Percentiles rank a stretch among this genome's conserved stretches.
These are phyloP conservation scores for Ceratobasidium sp. DNA, from an alignment of 1,284 basidiomycete genomes.

Conservation along the genomic window DNA sequence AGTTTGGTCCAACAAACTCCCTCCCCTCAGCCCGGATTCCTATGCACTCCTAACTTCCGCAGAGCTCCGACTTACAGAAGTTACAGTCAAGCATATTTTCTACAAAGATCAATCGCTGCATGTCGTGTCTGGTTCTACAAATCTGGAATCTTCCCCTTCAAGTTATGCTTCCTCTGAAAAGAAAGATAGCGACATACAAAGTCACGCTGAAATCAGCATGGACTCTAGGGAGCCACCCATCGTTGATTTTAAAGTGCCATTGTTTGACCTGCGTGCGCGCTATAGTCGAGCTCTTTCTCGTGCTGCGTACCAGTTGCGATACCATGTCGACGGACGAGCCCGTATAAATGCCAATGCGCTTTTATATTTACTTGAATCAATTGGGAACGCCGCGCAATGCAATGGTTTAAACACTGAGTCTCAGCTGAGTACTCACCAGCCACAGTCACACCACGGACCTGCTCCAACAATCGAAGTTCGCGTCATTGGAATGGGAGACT, in stretches of 20 bases:
- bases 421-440: slow-evolving; percentile 1
- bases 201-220: not conserved
- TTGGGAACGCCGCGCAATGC: not conserved
- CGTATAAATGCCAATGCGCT: not conserved
- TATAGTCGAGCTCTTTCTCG: slow-evolving; percentile 14
- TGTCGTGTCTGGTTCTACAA: no score
- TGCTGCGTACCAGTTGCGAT: not conserved
- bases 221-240: not conserved
- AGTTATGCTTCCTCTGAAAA: not conserved
- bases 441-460: not conserved
- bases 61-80: slow-evolving; percentile 2
- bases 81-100: not conserved
- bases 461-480: not conserved
- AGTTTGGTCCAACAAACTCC: not conserved
- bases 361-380: not conserved
- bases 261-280: slow-evolving; percentile 20
- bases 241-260: not conserved
- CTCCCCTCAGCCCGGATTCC: not conserved
- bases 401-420: not conserved
- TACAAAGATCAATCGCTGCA: no score
- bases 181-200: not conserved
- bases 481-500: not conserved
- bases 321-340: not conserved
- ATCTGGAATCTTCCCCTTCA: not conserved
- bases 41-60: not conserved